A percentile compares a stretch with the other conserved stretches of the same genome.
Evolutionary conservation across 2,329 filamentous ascomycete species (phyloP).

Genomic region (Curvularia eragrostidis): DNA sequence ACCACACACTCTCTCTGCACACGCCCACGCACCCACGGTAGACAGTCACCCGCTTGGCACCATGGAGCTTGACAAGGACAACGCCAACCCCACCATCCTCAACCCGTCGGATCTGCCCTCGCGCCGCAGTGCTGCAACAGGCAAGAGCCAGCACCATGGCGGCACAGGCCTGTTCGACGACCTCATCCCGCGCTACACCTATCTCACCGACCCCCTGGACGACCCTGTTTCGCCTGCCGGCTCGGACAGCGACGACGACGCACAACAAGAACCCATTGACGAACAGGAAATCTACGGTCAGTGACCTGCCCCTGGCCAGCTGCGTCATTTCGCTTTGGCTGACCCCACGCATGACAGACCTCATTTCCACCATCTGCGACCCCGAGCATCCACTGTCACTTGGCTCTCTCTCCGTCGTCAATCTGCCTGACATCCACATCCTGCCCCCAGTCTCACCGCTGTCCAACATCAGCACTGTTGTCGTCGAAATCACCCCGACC

Average conservation of each 20-base stretch:
- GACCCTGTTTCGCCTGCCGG: conserved; percentile 46
- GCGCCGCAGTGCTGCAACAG: conserved; percentile 61
- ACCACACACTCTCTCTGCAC: neutral
- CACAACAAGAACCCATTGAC: conserved; percentile 82
- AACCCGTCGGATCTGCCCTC: conserved; percentile 88
- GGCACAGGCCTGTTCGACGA: conserved; percentile 62
- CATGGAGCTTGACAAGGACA: conserved; percentile 62
- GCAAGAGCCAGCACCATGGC: conserved; percentile 55
- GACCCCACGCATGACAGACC: conserved; percentile 63
- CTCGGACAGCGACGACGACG: conserved; percentile 65
- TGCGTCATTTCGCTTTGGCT: conserved; percentile 21
- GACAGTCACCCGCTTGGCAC: conserved; percentile 3
- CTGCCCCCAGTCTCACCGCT: conserved; percentile 67
- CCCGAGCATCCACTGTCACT: conserved; percentile 95
- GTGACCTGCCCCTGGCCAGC: conserved; percentile 6
- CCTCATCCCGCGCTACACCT: conserved; percentile 58
- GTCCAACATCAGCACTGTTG: conserved; percentile 73
- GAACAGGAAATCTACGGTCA: conserved; percentile 95
- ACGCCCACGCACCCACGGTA: neutral
- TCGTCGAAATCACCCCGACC: conserved; percentile 91
- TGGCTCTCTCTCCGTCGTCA: conserved; percentile 91
- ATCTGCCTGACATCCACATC: conserved; percentile 91
- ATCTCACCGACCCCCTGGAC: conserved; percentile 58
- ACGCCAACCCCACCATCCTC: conserved; percentile 93
- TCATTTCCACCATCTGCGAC: conserved; percentile 93